Evolutionary conservation across 768 basidiomycete species (phyloP).

Genomic region (Hypsizygus marmoreus): DNA sequence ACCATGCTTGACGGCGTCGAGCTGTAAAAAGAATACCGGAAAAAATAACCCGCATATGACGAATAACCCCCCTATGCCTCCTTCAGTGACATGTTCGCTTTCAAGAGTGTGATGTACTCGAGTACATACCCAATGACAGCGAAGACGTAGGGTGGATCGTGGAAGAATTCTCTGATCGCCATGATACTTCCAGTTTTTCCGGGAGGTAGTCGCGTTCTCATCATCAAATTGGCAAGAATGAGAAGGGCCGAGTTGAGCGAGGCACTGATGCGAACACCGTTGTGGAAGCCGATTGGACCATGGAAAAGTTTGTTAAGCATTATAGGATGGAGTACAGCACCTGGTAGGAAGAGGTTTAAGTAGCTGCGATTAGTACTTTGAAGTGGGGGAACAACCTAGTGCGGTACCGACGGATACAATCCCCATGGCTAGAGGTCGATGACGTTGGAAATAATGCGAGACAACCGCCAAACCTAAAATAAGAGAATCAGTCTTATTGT

Average conservation of each 20-base stretch:
- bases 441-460: slow-evolving; percentile 51
- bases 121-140: slow-evolving; percentile 19
- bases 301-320: slow-evolving; percentile 54
- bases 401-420: slow-evolving; percentile 33
- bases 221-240: slow-evolving; percentile 32
- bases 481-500: too few relatives aligned
- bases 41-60: slow-evolving; percentile 40
- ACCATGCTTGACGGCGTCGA: slow-evolving; percentile 43
- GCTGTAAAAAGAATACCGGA: slow-evolving; percentile 52
- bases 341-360: too few relatives aligned
- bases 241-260: slow-evolving; percentile 35
- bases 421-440: slow-evolving; percentile 51
- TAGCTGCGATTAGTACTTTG: too few relatives aligned
- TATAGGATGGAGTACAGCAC: slow-evolving; percentile 58
- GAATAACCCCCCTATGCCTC: slow-evolving; percentile 23
- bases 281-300: slow-evolving; percentile 38
- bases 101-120: not conserved
- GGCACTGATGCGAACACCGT: slow-evolving; percentile 41
- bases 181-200: slow-evolving; percentile 20
- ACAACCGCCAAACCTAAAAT: slow-evolving; percentile 36
- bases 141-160: slow-evolving; percentile 31
- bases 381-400: slow-evolving; percentile 12
- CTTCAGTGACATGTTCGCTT: not conserved
- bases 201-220: slow-evolving; percentile 38
- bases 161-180: slow-evolving; percentile 28